Percentiles rank a stretch among this genome's conserved stretches.
phyloP scores from a whole-genome alignment of 2,329 filamentous ascomycete genomes.

The Ascochyta lentis region DNA sequence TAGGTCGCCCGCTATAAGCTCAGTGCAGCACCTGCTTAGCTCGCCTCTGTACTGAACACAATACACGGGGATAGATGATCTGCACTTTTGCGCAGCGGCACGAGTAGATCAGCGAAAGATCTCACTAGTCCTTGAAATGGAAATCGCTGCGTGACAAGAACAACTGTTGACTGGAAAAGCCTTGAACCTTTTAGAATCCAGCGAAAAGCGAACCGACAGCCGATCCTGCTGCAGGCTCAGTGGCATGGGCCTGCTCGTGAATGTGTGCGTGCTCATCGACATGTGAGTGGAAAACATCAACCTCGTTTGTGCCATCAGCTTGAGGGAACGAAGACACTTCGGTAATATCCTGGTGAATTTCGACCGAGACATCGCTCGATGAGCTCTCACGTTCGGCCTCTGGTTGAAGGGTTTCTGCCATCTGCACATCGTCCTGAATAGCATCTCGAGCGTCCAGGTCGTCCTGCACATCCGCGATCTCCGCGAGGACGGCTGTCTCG shows the following conservation, averaged over 20 bases:
- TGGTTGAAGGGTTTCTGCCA: neutral
- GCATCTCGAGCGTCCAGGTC: neutral
- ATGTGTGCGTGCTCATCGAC: neutral
- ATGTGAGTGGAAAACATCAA: neutral
- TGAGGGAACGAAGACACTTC: conserved; percentile 2
- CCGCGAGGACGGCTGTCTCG: conserved; percentile 11
- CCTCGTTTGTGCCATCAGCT: conserved; percentile 5
- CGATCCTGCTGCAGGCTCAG: neutral
- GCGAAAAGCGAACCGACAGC: neutral
- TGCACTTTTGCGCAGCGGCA: no score
- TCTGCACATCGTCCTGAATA: neutral
- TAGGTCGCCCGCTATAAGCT: no score
- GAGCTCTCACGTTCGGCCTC: neutral
- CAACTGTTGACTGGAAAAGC: no score
- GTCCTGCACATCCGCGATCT: conserved; percentile 8
- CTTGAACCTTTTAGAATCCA: neutral
- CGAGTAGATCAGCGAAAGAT: no score
- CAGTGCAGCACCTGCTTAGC: no score
- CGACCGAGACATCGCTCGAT: neutral
- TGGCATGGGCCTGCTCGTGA: neutral
- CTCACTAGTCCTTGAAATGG: no score
- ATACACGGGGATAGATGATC: no score
- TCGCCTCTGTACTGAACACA: no score
- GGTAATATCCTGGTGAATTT: conserved; percentile 8
- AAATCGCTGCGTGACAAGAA: no score